Conservation (phyloP, 371 early-diverging fungal genomes). For the Mucor indicus region DNA sequence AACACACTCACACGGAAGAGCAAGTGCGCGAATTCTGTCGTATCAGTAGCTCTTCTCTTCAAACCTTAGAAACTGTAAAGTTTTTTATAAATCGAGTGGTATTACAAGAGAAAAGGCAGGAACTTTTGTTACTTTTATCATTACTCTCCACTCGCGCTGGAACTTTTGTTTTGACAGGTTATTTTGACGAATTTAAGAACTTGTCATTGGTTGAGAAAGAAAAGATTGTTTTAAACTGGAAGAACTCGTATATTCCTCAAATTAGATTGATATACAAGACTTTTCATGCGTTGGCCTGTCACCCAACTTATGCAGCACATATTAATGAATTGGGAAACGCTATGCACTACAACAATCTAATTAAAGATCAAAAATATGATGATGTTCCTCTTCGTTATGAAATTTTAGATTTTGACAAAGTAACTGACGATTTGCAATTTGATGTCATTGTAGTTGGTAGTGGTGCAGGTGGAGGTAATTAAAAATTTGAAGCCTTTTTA, state of each 20-base stretch:
- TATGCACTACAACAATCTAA: slow-evolving; percentile 15
- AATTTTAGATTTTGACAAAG: slow-evolving; percentile 12
- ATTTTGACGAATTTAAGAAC: slow-evolving; percentile 43
- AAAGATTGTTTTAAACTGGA: slow-evolving; percentile 43
- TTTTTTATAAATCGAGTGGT: slow-evolving; percentile 27
- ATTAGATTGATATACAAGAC: slow-evolving; percentile 42
- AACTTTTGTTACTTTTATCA: slow-evolving; percentile 26
- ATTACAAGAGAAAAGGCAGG: slow-evolving; percentile 33
- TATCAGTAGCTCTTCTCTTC: slow-evolving; percentile 4
- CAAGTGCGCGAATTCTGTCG: slow-evolving; percentile 15
- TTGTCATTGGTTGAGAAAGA: slow-evolving; percentile 49
- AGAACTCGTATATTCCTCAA: slow-evolving; percentile 43
- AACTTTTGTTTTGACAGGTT: slow-evolving; percentile 55
- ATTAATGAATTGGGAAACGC: neutral
- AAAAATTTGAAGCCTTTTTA: too few relatives aligned
- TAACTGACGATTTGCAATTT: slow-evolving; percentile 29
- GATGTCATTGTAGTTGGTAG: slow-evolving; percentile 76
- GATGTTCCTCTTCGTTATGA: slow-evolving; percentile 6
- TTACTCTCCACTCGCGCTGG: slow-evolving; percentile 45
- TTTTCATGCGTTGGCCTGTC: slow-evolving; percentile 24
- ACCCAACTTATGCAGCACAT: slow-evolving; percentile 20
- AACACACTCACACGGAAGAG: slow-evolving; percentile 12
- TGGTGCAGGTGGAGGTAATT: slow-evolving; percentile 71
- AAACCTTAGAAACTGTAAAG: slow-evolving; percentile 10
- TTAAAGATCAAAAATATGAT: slow-evolving; percentile 16